Evolutionary conservation across 306 rosid species (phyloP), one percentile per base, ranked within the genome.

Genomic region (Abrus pulchellus): DNA sequence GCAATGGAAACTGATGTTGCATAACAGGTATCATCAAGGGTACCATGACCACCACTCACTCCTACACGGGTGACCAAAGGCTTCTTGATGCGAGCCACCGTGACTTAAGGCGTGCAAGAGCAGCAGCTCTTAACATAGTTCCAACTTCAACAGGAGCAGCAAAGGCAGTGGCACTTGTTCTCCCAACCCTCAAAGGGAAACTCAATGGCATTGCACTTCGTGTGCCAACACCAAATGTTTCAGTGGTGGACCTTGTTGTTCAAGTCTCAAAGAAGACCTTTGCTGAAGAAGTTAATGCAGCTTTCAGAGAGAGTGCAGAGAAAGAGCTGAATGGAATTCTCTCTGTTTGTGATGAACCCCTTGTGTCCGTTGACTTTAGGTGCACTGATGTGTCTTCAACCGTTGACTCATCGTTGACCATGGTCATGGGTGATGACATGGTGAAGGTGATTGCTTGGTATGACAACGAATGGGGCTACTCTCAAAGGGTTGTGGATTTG

Each of bases 71-170:
- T 9, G 99, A 95, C 89, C 99, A 95, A 83, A 88, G 99, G 90
- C 94, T 95, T 60, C 97, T 95, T 2, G 99, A 95, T 47, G 99
- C 99, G 20, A 95, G 99, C 89, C 99, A 95, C 91, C 98, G 99
- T 5, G 99, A 95, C 85, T 88, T 95, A 10, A 87, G 99, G 79
- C 93, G 99, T 60, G 98, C 99, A 0, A 83, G 98, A 33, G 99
- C 99, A 2, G 98, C 99, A 6, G 99, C 99, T 0, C 95, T 95
- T 10, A 95, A 95, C 94, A 95, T 93, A 0, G 99, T 93, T 49
- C 99, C 99, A 3, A 95, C 99, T 2, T 95, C 99, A 20, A 95
- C 99, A 0, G 99, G 99, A 65, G 98, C 99, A n/a, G 99, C 99
- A n/a, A 95, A 93, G 85, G 99, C 99, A 1, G 98, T 95, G 34